Base-by-base conservation (phyloP, 2,329 filamentous ascomycete genomes). In the Plenodomus biglobosus region DNA sequence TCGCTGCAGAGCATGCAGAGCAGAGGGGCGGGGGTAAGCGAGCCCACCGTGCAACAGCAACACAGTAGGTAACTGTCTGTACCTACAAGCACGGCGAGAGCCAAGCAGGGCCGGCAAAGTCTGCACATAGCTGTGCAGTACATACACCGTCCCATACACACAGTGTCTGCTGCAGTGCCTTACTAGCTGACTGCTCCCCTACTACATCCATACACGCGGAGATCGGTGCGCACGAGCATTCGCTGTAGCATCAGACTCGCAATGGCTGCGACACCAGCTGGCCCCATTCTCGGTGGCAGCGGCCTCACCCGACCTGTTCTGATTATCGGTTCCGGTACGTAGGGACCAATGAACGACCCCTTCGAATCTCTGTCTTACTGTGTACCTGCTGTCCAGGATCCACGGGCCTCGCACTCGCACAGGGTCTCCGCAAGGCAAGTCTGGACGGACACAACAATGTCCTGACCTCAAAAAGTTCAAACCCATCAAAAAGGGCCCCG, bases 381-480 rank as follows among this genome's bases (percentile, higher is more conserved):
- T 40, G n/a, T n/a, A n/a, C n/a, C n/a, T n/a, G n/a, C n/a, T n/a
- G n/a, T n/a, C n/a, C 61, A 70, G 69, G 69, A 21, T 64, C 55
- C 44, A 65, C 67, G 10, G 69, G 69, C 37, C 66, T 72, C 20
- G 67, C 68, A 8, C 61, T 72, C n/a, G 69, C 65, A 36, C 69
- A 69, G 50, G 70, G 67, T 19, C 63, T 72, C 18, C 52, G 53
- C 35, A 69, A 70, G 61, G 66, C 69, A 63, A 35, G 58, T 52
- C 19, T 40, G 10, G 21, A 40, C 49, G 34, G 27, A 38, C 20
- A 2, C 15, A 19, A 24, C n/a, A 18, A 36, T 36, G 19, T 7
- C 39, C n/a, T 30, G 15, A 8, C n/a, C 19, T 15, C 3, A 10
- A 40, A 20, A 24, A 34, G 10, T 30, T 30, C 40, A 32, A 16